These are phyloP conservation scores for Yamadazyma triangularis DNA, from an alignment of 1,139 yeast genomes.

Conservation along the genomic window DNA sequence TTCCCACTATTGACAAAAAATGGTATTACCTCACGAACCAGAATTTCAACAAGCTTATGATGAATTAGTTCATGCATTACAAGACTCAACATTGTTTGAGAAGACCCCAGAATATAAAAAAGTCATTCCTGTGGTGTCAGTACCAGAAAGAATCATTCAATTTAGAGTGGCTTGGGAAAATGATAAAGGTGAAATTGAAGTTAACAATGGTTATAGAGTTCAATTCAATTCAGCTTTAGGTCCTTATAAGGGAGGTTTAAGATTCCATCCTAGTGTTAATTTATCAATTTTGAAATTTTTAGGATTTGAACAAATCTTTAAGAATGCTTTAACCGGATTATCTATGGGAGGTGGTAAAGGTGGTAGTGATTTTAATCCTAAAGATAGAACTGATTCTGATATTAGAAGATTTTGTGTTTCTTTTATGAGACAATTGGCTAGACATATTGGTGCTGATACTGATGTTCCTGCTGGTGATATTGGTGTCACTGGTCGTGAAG, in stretches of 20 bases:
- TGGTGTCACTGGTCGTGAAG: conserved; percentile 92
- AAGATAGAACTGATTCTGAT: conserved; percentile 88
- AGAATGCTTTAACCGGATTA: conserved; percentile 95
- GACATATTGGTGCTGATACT: conserved; percentile 95
- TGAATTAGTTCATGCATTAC: conserved; percentile 84
- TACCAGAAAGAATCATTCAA: conserved; percentile 94
- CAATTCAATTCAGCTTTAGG: conserved; percentile 98
- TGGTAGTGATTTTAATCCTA: conserved; percentile 97
- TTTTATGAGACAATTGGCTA: conserved; percentile 91
- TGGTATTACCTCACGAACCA: conserved; percentile 77
- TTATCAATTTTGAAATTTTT: conserved; percentile 91
- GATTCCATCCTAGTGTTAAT: conserved; percentile 97
- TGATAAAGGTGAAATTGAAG: conserved; percentile 86
- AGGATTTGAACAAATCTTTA: conserved; percentile 98
- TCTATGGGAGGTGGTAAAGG: conserved; percentile 99
- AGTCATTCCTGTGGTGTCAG: conserved; percentile 85
- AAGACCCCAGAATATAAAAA: conserved; percentile 87
- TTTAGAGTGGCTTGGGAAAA: conserved; percentile 98
- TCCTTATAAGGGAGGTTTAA: conserved; percentile 98
- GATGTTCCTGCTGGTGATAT: conserved; percentile 98
- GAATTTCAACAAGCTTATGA: conserved; percentile 98
- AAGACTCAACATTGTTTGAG: conserved; percentile 86
- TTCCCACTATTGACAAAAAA: too few relatives aligned
- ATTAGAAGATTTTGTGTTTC: conserved; percentile 95
- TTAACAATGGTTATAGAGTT: conserved; percentile 96